Evolutionary conservation across 83 land plant species (phyloP).

Genomic region (Picea abies): DNA sequence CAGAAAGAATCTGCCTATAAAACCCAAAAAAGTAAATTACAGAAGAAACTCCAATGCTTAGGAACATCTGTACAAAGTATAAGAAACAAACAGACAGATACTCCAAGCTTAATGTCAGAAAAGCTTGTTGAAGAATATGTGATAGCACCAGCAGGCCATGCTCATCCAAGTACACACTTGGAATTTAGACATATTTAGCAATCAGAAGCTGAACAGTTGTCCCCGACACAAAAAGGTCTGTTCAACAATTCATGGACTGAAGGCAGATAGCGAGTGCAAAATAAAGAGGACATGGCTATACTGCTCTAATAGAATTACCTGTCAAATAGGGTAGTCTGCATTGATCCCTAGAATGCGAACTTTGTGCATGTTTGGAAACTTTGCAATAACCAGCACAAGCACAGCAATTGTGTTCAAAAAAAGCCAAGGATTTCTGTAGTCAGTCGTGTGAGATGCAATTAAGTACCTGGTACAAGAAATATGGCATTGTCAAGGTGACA

Average conservation of each 20-base stretch:
- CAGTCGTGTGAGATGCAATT: constrained; percentile 52
- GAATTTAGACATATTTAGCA: neutral
- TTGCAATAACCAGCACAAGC: constrained; percentile 47
- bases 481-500: neutral
- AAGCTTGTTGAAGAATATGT: neutral
- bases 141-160: neutral
- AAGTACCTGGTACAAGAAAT: constrained; percentile 29
- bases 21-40: neutral
- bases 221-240: neutral
- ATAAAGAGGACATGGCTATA: neutral
- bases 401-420: constrained; percentile 44
- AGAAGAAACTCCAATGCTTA: neutral
- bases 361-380: constrained; percentile 50
- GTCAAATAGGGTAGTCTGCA: constrained; percentile 32
- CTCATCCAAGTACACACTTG: neutral
- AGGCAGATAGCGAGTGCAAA: neutral
- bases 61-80: neutral
- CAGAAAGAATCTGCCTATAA: neutral
- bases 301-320: constrained; percentile 1
- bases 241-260: constrained; percentile 1
- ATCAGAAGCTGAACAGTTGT: neutral
- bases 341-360: constrained; percentile 52
- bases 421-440: constrained; percentile 40
- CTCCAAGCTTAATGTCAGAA: neutral
- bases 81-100: neutral